Percentiles rank a stretch among this genome's conserved stretches.
Conservation (phyloP, 495 filamentous ascomycete species). For the Daldinia grandis region DNA sequence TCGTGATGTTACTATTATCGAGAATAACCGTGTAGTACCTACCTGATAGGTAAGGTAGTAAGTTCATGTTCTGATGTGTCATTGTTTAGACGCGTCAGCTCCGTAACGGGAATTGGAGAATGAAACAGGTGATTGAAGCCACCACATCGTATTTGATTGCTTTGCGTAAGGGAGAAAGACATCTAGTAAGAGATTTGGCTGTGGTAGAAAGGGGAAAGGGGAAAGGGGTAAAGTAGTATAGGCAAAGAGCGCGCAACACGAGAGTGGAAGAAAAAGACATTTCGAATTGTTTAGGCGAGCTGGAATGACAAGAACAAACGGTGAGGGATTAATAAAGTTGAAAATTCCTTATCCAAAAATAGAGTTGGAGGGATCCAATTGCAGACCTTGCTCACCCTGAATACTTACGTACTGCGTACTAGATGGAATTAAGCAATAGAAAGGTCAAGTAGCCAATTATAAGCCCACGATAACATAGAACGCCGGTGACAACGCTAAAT, state of each 20-base stretch:
- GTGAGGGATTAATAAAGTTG: constrained; percentile 31
- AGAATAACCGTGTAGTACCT: constrained; percentile 10
- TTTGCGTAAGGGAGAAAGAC: constrained; percentile 32
- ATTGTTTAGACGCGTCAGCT: constrained; percentile 29
- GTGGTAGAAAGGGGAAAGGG: constrained; percentile 10
- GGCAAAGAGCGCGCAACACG: not conserved
- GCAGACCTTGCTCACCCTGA: constrained; percentile 13
- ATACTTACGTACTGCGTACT: constrained; percentile 40
- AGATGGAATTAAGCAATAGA: constrained; percentile 40
- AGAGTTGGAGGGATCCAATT: constrained; percentile 17
- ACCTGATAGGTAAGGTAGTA: constrained; percentile 35
- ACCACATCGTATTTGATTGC: constrained; percentile 15
- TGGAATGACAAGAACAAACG: constrained; percentile 16
- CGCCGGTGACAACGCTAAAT: constrained; percentile 18
- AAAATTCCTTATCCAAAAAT: constrained; percentile 17
- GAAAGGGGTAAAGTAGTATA: not conserved
- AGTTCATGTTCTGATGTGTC: constrained; percentile 4
- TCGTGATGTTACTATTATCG: constrained; percentile 1
- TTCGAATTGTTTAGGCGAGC: not conserved
- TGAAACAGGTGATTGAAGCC: constrained; percentile 13
- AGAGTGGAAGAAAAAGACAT: constrained; percentile 2
- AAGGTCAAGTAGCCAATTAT: constrained; percentile 27
- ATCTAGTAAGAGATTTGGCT: not conserved
- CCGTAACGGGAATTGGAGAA: constrained; percentile 29
- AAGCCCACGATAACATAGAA: constrained; percentile 31